Evolutionary conservation across 2,329 filamentous ascomycete genomes (phyloP).

Genomic region (Mycosphaerella sp.): DNA sequence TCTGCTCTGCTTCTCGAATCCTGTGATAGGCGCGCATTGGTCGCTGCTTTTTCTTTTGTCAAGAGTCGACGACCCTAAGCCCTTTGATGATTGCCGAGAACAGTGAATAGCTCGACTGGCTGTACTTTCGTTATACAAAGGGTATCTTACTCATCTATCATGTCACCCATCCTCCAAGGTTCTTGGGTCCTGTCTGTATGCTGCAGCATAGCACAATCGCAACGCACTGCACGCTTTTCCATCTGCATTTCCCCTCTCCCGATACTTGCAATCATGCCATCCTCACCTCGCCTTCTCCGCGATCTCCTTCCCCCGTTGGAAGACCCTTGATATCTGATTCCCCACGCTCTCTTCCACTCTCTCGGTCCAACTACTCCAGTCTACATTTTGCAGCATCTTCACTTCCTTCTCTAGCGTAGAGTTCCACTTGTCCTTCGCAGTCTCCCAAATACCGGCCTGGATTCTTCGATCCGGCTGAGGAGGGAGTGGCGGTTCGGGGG

Average conservation of each 20-base stretch:
- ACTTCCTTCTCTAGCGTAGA: conserved; percentile 41
- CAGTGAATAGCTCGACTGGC: background rate
- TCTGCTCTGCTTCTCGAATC: too few relatives aligned
- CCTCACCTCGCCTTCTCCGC: conserved; percentile 9
- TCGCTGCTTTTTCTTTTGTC: too few relatives aligned
- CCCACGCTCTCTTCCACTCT: conserved; percentile 38
- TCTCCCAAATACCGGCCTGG: conserved; percentile 39
- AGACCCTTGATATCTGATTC: conserved; percentile 30
- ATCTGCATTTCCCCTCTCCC: background rate
- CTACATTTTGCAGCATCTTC: conserved; percentile 38
- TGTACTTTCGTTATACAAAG: conserved; percentile 1
- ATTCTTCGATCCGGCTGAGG: conserved; percentile 37
- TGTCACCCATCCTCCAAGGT: background rate
- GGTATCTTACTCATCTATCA: conserved; percentile 1
- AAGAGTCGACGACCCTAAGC: too few relatives aligned
- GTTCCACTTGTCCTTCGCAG: conserved; percentile 48
- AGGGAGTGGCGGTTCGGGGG: conserved; percentile 37
- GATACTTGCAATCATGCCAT: background rate
- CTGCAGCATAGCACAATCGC: background rate
- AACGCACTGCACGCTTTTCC: too few relatives aligned
- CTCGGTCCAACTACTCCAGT: conserved; percentile 40
- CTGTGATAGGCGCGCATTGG: too few relatives aligned
- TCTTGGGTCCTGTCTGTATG: background rate
- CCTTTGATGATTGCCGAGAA: too few relatives aligned
- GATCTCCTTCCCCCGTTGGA: conserved; percentile 22